phyloP scores from a whole-genome alignment of 192 early-diverging fungal species.

The Cladochytrium replicatum region DNA sequence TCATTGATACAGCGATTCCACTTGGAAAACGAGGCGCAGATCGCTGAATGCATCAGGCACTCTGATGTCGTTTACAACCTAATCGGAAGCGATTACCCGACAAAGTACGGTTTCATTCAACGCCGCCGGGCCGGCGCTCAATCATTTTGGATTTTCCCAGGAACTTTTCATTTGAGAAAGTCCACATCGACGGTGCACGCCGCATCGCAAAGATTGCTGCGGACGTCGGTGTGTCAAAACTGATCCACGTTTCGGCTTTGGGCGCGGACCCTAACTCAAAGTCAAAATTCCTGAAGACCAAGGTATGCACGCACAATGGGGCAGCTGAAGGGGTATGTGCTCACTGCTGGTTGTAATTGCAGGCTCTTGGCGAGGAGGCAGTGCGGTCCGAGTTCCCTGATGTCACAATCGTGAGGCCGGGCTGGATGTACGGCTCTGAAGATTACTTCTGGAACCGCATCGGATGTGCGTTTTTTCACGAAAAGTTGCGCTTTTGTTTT shows the following conservation, averaged over 20 bases:
- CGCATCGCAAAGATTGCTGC: conserved; percentile 65
- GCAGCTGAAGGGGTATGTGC: background rate
- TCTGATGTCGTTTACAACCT: conserved; percentile 94
- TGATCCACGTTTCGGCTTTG: conserved; percentile 85
- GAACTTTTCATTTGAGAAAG: conserved; percentile 80
- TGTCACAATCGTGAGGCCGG: conserved; percentile 88
- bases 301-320: conserved; percentile 42
- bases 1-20: conserved; percentile 64
- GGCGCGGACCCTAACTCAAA: conserved; percentile 65
- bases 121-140: background rate
- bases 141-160: conserved; percentile 25
- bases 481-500: conserved; percentile 15
- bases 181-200: conserved; percentile 77
- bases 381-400: conserved; percentile 84
- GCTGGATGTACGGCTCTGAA: conserved; percentile 81
- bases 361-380: conserved; percentile 83
- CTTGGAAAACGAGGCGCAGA: conserved; percentile 71
- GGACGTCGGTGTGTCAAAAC: conserved; percentile 70
- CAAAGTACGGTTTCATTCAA: conserved; percentile 47
- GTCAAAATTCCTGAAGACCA: conserved; percentile 71
- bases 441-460: conserved; percentile 88
- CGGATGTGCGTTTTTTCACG: conserved; percentile 44
- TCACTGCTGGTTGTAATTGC: background rate
- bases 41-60: conserved; percentile 78
- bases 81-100: conserved; percentile 82